A percentile compares a stretch with the other conserved stretches of the same genome.
These are phyloP conservation scores for Kwoniella newhampshirensis DNA, from an alignment of 768 basidiomycete genomes.

Conservation along the genomic window DNA sequence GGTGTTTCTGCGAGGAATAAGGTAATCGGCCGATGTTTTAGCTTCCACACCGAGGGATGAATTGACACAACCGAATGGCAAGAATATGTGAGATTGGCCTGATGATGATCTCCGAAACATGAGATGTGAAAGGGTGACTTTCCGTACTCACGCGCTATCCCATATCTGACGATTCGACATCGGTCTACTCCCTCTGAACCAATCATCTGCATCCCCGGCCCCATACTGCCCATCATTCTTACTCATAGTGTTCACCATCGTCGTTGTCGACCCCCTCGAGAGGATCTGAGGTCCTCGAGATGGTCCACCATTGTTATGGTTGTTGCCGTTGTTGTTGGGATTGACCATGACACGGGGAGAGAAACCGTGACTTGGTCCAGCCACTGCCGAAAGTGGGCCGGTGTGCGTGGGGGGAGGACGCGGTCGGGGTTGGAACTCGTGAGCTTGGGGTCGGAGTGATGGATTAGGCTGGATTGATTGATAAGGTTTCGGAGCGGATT, in stretches of 20 bases:
- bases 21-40: background rate
- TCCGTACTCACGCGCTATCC: constrained; percentile 32
- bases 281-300: no score
- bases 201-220: constrained; percentile 14
- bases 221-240: background rate
- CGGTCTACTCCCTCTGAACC: constrained; percentile 25
- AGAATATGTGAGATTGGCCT: no score
- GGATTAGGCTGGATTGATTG: constrained; percentile 1
- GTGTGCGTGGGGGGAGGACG: background rate
- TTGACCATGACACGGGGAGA: no score
- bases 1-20: constrained; percentile 9
- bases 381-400: background rate
- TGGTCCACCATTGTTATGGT: no score
- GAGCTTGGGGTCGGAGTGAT: constrained; percentile 20
- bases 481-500: background rate
- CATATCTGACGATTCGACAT: constrained; percentile 32
- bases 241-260: no score
- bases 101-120: no score
- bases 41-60: background rate
- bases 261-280: no score
- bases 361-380: background rate
- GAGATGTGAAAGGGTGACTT: background rate
- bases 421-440: constrained; percentile 24
- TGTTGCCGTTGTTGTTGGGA: no score
- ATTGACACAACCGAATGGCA: no score